Percentiles rank a stretch among this genome's conserved stretches.
Evolutionary conservation across 2,329 filamentous ascomycete species (phyloP).

Genomic region (Colletotrichum sp.): DNA sequence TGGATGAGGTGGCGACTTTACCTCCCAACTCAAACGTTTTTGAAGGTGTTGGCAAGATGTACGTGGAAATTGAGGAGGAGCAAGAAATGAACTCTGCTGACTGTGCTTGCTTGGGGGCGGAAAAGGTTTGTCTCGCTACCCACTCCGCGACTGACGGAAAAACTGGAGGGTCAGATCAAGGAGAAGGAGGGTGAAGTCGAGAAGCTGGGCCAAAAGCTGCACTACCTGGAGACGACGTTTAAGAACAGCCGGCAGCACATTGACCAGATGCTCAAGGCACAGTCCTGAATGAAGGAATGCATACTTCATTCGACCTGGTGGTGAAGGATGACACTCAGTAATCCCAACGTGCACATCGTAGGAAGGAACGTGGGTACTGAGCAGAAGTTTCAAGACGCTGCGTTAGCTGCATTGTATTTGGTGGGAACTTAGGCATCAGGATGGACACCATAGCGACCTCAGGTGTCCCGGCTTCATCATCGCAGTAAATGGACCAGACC

Average conservation of each 20-base stretch:
- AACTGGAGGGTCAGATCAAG: conserved; percentile 76
- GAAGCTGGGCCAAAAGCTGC: conserved; percentile 83
- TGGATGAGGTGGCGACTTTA: conserved; percentile 80
- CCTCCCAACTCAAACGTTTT: conserved; percentile 82
- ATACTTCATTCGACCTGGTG: not conserved
- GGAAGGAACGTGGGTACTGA: not conserved
- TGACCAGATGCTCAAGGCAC: conserved; percentile 74
- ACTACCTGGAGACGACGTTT: conserved; percentile 93
- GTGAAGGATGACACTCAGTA: not conserved
- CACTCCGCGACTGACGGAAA: conserved; percentile 73
- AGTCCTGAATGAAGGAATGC: conserved; percentile 7
- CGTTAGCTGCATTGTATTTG: not conserved
- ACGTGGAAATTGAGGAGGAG: conserved; percentile 35
- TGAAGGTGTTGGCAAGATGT: conserved; percentile 98
- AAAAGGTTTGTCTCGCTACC: conserved; percentile 86
- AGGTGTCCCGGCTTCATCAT: not conserved
- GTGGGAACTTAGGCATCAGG: not conserved
- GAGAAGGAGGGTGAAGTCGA: conserved; percentile 79
- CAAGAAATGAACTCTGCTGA: not conserved
- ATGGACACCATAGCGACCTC: not conserved
- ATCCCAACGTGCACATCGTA: not conserved
- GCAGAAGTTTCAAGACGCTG: not conserved
- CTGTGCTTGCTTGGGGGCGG: not conserved
- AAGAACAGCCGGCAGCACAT: conserved; percentile 94
- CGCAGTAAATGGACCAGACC: not conserved